These are phyloP conservation scores for Ogataea hybrid DNA, from an alignment of 1,139 yeast species.

Conservation along the genomic window DNA sequence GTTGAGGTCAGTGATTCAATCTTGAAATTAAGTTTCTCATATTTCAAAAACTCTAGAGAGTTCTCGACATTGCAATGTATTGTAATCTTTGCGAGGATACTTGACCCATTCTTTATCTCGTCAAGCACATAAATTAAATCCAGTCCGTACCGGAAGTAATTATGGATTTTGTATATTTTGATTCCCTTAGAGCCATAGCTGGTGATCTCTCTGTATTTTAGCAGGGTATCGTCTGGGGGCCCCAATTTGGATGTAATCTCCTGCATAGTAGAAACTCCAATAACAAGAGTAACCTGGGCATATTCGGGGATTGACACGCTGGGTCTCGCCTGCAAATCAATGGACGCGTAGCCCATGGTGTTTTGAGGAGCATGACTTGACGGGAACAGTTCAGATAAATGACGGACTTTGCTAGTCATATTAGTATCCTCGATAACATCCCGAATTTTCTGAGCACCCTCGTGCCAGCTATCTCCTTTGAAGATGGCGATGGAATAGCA, in stretches of 20 bases:
- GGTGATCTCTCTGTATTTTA: conserved; percentile 42
- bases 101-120: conserved; percentile 26
- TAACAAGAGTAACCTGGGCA: conserved; percentile 2
- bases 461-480: conserved; percentile 30
- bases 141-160: conserved; percentile 52
- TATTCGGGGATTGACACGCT: neutral
- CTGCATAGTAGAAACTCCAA: conserved; percentile 50
- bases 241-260: conserved; percentile 47
- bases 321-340: too few relatives aligned
- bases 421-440: neutral
- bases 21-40: conserved; percentile 35
- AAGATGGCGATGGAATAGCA: conserved; percentile 41
- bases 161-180: conserved; percentile 44
- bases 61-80: conserved; percentile 52
- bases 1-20: neutral
- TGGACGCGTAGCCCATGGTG: too few relatives aligned
- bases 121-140: conserved; percentile 51
- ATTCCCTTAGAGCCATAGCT: conserved; percentile 21
- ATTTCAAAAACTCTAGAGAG: conserved; percentile 47
- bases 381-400: too few relatives aligned
- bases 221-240: conserved; percentile 54
- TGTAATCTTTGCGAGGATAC: conserved; percentile 42
- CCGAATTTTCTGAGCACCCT: conserved; percentile 1
- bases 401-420: too few relatives aligned
- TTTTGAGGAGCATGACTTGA: too few relatives aligned